phyloP scores from a whole-genome alignment of 140 eudicot species.

The Senecio squalidus region DNA sequence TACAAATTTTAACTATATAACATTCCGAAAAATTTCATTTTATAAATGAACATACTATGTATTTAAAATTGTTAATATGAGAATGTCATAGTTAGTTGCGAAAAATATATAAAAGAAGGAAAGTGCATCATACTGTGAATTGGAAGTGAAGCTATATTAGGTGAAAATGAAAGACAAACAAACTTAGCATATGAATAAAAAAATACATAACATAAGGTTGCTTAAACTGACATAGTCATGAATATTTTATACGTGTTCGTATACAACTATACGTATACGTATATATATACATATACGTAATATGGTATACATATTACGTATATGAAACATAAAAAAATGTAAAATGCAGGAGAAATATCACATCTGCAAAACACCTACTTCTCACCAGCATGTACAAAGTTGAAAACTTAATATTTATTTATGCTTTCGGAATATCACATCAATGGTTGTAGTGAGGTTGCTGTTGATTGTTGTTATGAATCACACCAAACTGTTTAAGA shows the following conservation, averaged over 20 bases:
- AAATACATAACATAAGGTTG: slow-evolving; percentile 4
- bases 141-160: slow-evolving; percentile 51
- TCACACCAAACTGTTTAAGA: slow-evolving; percentile 12
- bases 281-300: too few species aligned
- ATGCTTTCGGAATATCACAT: slow-evolving; percentile 34
- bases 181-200: neutral
- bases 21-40: too few species aligned
- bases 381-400: neutral
- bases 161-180: slow-evolving; percentile 35
- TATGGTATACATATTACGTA: too few species aligned
- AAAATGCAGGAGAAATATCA: neutral
- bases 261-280: too few species aligned
- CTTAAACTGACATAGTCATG: slow-evolving; percentile 31
- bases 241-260: slow-evolving; percentile 1
- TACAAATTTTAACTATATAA: neutral
- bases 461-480: slow-evolving; percentile 20
- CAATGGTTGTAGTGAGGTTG: slow-evolving; percentile 32
- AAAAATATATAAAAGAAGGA: slow-evolving; percentile 19
- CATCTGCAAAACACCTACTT: neutral
- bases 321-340: too few species aligned
- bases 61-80: slow-evolving; percentile 7
- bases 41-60: neutral
- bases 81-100: slow-evolving; percentile 32
- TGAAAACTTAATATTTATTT: slow-evolving; percentile 25
- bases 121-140: slow-evolving; percentile 37